Conservation (phyloP, 2,329 filamentous ascomycete genomes). For the Drechslerella coelobrocha region DNA sequence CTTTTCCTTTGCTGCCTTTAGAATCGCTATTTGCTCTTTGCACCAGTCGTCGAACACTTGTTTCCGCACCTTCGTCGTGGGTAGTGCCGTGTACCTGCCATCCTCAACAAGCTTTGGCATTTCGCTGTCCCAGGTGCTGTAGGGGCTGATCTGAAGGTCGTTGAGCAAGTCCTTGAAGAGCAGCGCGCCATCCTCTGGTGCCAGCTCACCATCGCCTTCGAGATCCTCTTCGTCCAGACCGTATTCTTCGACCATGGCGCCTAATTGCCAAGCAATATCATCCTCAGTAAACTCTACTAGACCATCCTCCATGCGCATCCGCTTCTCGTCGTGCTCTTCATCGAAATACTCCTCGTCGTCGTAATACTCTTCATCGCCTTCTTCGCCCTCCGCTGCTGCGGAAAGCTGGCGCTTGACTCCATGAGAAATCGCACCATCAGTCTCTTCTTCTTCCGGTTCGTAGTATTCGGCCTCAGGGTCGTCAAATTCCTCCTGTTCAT, state of each 20-base stretch:
- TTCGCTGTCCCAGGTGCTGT: constrained; percentile 89
- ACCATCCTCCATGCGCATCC: constrained; percentile 63
- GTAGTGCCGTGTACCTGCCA: constrained; percentile 80
- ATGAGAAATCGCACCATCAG: constrained; percentile 52
- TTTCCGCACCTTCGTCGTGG: constrained; percentile 79
- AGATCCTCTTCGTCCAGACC: constrained; percentile 79
- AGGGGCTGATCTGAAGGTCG: constrained; percentile 82
- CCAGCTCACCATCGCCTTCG: constrained; percentile 66
- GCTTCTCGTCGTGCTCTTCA: constrained; percentile 63
- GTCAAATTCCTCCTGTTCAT: constrained; percentile 52
- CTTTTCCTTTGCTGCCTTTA: constrained; percentile 74
- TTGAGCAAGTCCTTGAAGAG: constrained; percentile 72
- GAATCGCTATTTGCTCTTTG: constrained; percentile 73
- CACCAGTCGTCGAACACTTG: constrained; percentile 88
- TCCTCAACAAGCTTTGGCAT: constrained; percentile 84
- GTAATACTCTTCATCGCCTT: constrained; percentile 68
- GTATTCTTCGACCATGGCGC: constrained; percentile 86
- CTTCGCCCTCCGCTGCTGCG: constrained; percentile 65
- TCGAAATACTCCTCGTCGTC: constrained; percentile 64
- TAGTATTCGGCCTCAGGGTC: constrained; percentile 52
- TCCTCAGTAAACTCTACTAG: constrained; percentile 87
- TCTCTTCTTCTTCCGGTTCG: constrained; percentile 50
- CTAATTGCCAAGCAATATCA: constrained; percentile 90
- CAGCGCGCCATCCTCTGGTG: constrained; percentile 51
- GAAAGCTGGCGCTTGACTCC: constrained; percentile 51